Evolutionary conservation across 257 asterid genomes (phyloP), one percentile per base, ranked within the genome.

Genomic region (Plantago elongata): DNA sequence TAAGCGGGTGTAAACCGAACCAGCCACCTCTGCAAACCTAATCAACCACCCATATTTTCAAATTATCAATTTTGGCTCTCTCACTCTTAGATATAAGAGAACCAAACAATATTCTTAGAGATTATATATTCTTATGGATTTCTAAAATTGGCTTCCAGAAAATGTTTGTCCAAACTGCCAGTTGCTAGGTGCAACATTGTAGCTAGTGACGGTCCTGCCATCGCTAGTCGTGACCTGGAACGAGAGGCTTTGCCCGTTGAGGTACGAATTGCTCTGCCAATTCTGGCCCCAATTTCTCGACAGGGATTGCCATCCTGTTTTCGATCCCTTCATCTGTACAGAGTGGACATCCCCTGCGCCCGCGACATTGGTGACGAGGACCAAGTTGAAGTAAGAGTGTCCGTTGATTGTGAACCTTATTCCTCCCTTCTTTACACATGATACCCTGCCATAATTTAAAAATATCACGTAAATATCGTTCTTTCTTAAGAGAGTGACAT

Each of bases 251-350:
- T 92, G 98, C 6, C 90, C 89, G 55, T 80, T 83, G 17, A 92
- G 77, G 74, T 86, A 52, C 9, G 83, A 60, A 71, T 92, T 89
- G 80, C 92, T 88, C 59, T 92, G 98, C 98, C 97, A 92, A 17
- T 92, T 92, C 46, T 92, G 98, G 13, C 98, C 98, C 98, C 98
- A 92, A 11, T 92, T 88, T 55, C 97, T 69, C 2, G 95, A 88
- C 97, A 92, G 65, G 13, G 82, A 54, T 68, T 82, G 95, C 98
- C 98, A 92, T n/a, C 97, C 95, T 1, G 90, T 78, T 0, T 40
- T 77, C 0, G 95, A 79, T 1, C 98, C 98, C 69, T 89, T 83
- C 45, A 83, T 60, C 57, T 78, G 71, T 3, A 80, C 78, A 9
- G 84, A 40, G 17, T 74, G 82, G 44, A 80, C 77, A 56, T 83